phyloP scores from a whole-genome alignment of 495 filamentous ascomycete genomes.

The Physcia stellaris region DNA sequence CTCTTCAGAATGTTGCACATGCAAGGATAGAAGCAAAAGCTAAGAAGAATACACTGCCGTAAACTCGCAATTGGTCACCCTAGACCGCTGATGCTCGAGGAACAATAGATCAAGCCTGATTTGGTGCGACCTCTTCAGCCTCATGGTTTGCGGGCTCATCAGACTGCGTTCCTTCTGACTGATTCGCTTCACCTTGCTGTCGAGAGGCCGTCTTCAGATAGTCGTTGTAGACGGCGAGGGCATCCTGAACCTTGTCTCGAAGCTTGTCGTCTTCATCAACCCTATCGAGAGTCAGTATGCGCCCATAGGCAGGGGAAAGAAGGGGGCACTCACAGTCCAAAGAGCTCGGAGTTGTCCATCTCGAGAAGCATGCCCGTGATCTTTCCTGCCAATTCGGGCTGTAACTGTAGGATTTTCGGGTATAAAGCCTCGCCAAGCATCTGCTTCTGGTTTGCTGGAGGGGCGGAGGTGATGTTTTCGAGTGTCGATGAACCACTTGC shows the following conservation, averaged over 20 bases:
- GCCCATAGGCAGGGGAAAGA: not conserved
- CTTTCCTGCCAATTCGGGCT: slow-evolving; percentile 94
- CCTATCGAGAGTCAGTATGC: slow-evolving; percentile 33
- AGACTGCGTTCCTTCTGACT: slow-evolving; percentile 12
- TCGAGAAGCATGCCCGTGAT: slow-evolving; percentile 99
- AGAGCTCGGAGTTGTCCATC: slow-evolving; percentile 91
- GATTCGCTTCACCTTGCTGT: not conserved
- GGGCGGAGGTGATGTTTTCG: slow-evolving; percentile 36
- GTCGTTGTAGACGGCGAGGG: slow-evolving; percentile 91
- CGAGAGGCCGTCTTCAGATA: slow-evolving; percentile 94
- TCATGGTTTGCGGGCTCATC: slow-evolving; percentile 18
- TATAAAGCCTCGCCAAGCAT: slow-evolving; percentile 93
- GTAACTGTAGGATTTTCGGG: slow-evolving; percentile 88
- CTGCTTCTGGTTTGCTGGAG: slow-evolving; percentile 80
- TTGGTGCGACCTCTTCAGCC: slow-evolving; percentile 36
- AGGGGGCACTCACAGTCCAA: slow-evolving; percentile 72
- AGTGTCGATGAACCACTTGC: slow-evolving; percentile 25
- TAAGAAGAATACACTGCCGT: too few relatives aligned
- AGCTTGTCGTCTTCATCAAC: slow-evolving; percentile 83
- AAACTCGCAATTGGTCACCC: too few relatives aligned
- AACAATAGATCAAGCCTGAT: too few relatives aligned
- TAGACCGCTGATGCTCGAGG: too few relatives aligned
- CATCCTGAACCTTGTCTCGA: slow-evolving; percentile 89
- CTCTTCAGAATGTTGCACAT: too few relatives aligned
- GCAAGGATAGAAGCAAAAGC: too few relatives aligned